phyloP scores from a whole-genome alignment of 805 yeast species.

The Sugiyamaella marilandica region DNA sequence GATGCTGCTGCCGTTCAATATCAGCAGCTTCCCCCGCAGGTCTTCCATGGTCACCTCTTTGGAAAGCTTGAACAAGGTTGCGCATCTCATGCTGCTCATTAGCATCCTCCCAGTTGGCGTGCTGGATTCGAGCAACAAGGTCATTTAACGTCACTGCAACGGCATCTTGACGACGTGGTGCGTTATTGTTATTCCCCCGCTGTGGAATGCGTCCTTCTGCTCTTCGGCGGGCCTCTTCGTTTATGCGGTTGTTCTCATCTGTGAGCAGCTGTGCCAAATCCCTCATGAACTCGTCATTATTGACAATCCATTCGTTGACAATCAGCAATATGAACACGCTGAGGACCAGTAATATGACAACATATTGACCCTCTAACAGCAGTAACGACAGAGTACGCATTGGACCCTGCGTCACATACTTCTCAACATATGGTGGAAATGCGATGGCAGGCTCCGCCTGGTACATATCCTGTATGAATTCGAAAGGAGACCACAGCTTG shows the following conservation, averaged over 20 bases:
- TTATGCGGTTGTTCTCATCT: slow-evolving; percentile 3
- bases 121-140: neutral
- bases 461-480: neutral
- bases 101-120: slow-evolving; percentile 15
- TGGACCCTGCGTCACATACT: neutral
- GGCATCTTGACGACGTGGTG: neutral
- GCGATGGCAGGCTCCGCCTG: slow-evolving; percentile 3
- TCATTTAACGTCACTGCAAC: slow-evolving; percentile 1
- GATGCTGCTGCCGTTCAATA: neutral
- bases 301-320: slow-evolving; percentile 34
- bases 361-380: slow-evolving; percentile 28
- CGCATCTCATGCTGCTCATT: slow-evolving; percentile 15
- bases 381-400: slow-evolving; percentile 13
- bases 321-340: slow-evolving; percentile 38
- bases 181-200: neutral
- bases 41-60: neutral
- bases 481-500: slow-evolving; percentile 2
- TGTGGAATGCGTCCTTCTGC: neutral
- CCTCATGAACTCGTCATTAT: slow-evolving; percentile 26
- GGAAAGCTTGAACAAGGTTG: neutral
- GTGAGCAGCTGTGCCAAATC: slow-evolving; percentile 14
- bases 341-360: slow-evolving; percentile 24
- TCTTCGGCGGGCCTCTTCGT: neutral
- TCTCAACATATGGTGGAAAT: slow-evolving; percentile 6
- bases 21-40: neutral